phyloP scores from a whole-genome alignment of 1,139 yeast genomes.

The Yamadazyma sp. region DNA sequence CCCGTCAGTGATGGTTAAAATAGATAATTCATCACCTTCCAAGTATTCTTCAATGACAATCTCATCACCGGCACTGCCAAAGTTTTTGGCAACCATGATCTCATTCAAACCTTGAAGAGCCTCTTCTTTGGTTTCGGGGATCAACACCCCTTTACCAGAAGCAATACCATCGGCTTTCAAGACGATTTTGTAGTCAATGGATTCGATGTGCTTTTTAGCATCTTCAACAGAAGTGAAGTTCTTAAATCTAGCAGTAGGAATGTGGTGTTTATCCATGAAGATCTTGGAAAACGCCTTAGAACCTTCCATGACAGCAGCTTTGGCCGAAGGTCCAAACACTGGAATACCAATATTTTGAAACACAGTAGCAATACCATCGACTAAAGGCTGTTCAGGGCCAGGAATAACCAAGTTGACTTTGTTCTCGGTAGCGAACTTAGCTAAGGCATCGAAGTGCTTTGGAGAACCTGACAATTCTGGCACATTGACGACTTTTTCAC shows the following conservation, averaged over 20 bases:
- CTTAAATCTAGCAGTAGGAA: slow-evolving; percentile 90
- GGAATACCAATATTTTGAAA: slow-evolving; percentile 84
- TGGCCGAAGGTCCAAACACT: slow-evolving; percentile 90
- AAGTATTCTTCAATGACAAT: slow-evolving; percentile 94
- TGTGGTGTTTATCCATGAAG: slow-evolving; percentile 87
- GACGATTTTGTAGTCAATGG: slow-evolving; percentile 75
- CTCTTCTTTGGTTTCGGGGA: slow-evolving; percentile 82
- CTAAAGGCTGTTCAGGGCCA: slow-evolving; percentile 99
- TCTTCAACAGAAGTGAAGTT: slow-evolving; percentile 75
- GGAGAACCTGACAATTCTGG: slow-evolving; percentile 61
- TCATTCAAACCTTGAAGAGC: slow-evolving; percentile 82
- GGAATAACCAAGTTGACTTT: slow-evolving; percentile 79
- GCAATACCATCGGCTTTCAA: slow-evolving; percentile 98
- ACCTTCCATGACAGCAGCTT: slow-evolving; percentile 95
- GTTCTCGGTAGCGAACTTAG: slow-evolving; percentile 68
- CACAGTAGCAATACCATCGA: slow-evolving; percentile 79
- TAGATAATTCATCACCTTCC: slow-evolving; percentile 95
- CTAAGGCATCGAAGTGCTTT: slow-evolving; percentile 59
- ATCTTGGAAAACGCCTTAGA: slow-evolving; percentile 93
- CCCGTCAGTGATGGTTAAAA: slow-evolving; percentile 91
- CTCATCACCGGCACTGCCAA: slow-evolving; percentile 94
- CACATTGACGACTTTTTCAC: slow-evolving; percentile 66
- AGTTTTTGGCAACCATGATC: slow-evolving; percentile 86
- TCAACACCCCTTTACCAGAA: slow-evolving; percentile 97
- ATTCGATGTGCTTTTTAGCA: slow-evolving; percentile 69